Percentiles rank a stretch among this genome's conserved stretches.
These are phyloP conservation scores for Tylopilus cervinicoccineus DNA, from an alignment of 768 basidiomycete species.

Conservation along the genomic window DNA sequence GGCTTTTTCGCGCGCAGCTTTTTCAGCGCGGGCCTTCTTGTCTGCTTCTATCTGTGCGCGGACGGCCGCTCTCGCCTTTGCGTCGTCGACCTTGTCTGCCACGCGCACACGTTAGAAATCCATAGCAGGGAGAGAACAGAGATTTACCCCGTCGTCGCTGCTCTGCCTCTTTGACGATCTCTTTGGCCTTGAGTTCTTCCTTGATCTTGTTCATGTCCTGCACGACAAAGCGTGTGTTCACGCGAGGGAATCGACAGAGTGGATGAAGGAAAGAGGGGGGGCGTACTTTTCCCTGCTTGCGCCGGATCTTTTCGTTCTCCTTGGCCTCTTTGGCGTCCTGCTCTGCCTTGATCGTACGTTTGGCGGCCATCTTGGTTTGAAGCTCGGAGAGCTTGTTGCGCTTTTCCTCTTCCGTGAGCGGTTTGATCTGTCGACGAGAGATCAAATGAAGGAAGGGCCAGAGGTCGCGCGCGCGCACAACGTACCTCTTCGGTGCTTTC, in stretches of 20 bases:
- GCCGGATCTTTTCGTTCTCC: constrained; percentile 71
- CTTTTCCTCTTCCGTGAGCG: constrained; percentile 93
- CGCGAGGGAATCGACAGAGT: too few relatives aligned
- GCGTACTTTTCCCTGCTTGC: constrained; percentile 80
- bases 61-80: constrained; percentile 78
- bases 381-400: constrained; percentile 76
- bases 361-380: constrained; percentile 72
- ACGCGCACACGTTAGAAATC: neutral
- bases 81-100: constrained; percentile 86
- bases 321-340: constrained; percentile 71
- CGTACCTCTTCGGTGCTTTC: constrained; percentile 89
- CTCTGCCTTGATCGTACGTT: constrained; percentile 67
- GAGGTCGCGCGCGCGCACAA: too few relatives aligned
- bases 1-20: constrained; percentile 87
- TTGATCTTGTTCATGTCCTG: constrained; percentile 70
- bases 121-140: too few relatives aligned
- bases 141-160: constrained; percentile 68
- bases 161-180: constrained; percentile 79
- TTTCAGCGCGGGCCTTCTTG: constrained; percentile 85
- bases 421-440: constrained; percentile 55
- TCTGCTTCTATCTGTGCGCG: constrained; percentile 95
- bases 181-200: constrained; percentile 75
- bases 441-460: too few relatives aligned
- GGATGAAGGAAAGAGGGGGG: neutral
- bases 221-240: constrained; percentile 10